A percentile compares a stretch with the other conserved stretches of the same genome.
Conservation (phyloP, 257 asterid species). For the Ophiorrhiza pumila region DNA sequence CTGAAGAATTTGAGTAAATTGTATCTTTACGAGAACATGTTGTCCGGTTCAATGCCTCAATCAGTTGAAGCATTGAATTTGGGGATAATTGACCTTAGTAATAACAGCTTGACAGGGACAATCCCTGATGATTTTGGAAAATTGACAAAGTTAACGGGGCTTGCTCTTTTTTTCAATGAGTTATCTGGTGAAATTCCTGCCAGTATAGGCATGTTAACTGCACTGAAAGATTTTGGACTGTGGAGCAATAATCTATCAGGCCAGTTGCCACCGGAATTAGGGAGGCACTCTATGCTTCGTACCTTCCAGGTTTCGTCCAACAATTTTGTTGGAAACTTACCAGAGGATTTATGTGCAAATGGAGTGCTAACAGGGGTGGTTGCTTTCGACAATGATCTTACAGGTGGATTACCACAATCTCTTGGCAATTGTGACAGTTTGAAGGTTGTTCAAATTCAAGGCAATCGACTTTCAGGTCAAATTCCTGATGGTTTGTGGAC, state of each 20-base stretch:
- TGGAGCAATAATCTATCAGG: slow-evolving; percentile 63
- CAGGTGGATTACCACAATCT: slow-evolving; percentile 62
- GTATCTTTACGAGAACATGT: slow-evolving; percentile 41
- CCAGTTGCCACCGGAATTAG: slow-evolving; percentile 71
- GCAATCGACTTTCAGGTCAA: slow-evolving; percentile 52
- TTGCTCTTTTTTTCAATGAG: slow-evolving; percentile 51
- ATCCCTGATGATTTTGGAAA: slow-evolving; percentile 71
- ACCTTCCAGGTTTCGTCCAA: slow-evolving; percentile 48
- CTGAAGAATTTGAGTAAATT: slow-evolving; percentile 36
- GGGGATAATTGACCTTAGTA: slow-evolving; percentile 51
- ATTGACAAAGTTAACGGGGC: slow-evolving; percentile 46
- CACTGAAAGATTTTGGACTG: slow-evolving; percentile 32
- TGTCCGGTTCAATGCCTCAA: slow-evolving; percentile 64
- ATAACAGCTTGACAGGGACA: slow-evolving; percentile 49
- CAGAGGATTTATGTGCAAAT: slow-evolving; percentile 51
- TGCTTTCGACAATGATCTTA: slow-evolving; percentile 49
- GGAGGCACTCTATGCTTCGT: slow-evolving; percentile 49
- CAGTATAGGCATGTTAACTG: slow-evolving; percentile 55
- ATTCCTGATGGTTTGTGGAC: slow-evolving; percentile 71
- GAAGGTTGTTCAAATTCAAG: slow-evolving; percentile 26
- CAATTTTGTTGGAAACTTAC: slow-evolving; percentile 54
- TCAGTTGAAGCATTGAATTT: slow-evolving; percentile 38
- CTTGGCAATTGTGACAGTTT: slow-evolving; percentile 54
- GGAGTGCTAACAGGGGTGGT: slow-evolving; percentile 39
- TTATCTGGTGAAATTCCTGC: slow-evolving; percentile 65